Base-by-base conservation (phyloP, 495 filamentous ascomycete genomes). In the Aspergillus olivimuriae region DNA sequence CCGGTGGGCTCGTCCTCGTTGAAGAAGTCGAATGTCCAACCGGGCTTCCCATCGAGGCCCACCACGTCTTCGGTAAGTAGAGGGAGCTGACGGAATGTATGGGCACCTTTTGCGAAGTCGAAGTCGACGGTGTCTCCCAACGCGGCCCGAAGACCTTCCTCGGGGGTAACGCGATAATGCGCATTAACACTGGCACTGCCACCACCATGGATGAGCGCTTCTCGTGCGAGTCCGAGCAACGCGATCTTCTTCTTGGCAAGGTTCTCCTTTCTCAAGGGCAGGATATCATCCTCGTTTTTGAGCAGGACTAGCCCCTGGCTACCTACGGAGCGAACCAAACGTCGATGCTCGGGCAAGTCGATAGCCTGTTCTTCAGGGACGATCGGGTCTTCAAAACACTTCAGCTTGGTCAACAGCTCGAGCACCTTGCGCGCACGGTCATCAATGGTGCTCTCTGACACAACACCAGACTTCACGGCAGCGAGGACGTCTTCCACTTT, bases 121-220 rank as follows among this genome's bases (percentile, higher is more conserved):
- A 47, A 47, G 36, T 47, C 37, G 2, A 47, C 44, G 12, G 36
- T 15, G 31, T 41, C 37, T n/a, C 44, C 44, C 9, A 47, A 16
- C 0, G 37, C 37, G 1, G 37, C 44, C 43, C 41, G 24, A 15
- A 39, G 9, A 19, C 75, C 78, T 18, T 80, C 75, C 48, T 70
- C 79, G 4, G 78, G 77, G 0, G 75, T 76, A n/a, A 76, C 61
- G 21, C 68, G 76, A 57, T 87, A 86, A 55, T 87, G 85, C n/a
- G 83, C 80, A 48, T 80, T 78, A 18, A 87, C 65, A 49, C 71
- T 76, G 8, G 84, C 82, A 53, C 78, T 84, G 16, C 85, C 83
- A 39, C 84, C 85, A 26, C 85, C 83, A 36, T 77, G 73, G 19
- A 75, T 75, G 41, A 81, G 81, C 0, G 82, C 80, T 36, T 75